phyloP scores from a whole-genome alignment of 257 asterid species.

The Lycium ferocissimum region DNA sequence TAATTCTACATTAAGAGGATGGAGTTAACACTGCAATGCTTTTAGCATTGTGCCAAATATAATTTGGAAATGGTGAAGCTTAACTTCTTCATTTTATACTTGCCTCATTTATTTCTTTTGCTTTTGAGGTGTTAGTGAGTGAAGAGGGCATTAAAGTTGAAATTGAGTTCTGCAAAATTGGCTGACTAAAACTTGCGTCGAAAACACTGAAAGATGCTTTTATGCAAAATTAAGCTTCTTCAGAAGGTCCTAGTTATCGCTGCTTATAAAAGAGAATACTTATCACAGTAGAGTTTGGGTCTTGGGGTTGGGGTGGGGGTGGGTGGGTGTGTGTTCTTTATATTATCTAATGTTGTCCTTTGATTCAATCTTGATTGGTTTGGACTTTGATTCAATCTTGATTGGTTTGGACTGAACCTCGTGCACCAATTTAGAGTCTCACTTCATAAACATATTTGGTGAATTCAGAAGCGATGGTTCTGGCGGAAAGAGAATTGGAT shows the following conservation, averaged over 20 bases:
- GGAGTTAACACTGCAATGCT: neutral
- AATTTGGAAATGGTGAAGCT: neutral
- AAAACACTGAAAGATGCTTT: neutral
- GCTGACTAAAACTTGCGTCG: neutral
- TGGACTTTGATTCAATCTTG: slow-evolving; percentile 16
- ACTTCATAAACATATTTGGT: slow-evolving; percentile 36
- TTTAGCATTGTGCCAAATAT: neutral
- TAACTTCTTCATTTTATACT: neutral
- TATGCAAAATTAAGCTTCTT: slow-evolving; percentile 17
- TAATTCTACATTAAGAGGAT: neutral
- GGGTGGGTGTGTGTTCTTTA: too few species aligned
- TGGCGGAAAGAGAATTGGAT: slow-evolving; percentile 67
- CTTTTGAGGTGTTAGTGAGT: slow-evolving; percentile 7
- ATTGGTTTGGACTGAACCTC: slow-evolving; percentile 23
- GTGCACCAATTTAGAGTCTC: slow-evolving; percentile 20
- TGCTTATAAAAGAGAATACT: neutral
- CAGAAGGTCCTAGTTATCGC: neutral
- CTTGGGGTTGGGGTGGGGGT: too few species aligned
- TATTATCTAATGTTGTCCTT: neutral
- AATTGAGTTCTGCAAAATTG: neutral
- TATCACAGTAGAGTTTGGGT: neutral
- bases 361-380: slow-evolving; percentile 16
- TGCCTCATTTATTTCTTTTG: slow-evolving; percentile 1
- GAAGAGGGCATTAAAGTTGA: neutral
- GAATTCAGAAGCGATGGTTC: slow-evolving; percentile 54